Percentiles rank a stretch among this genome's conserved stretches.
Conservation (phyloP, 2,329 filamentous ascomycete species). For the Neofusicoccum cordaticola region DNA sequence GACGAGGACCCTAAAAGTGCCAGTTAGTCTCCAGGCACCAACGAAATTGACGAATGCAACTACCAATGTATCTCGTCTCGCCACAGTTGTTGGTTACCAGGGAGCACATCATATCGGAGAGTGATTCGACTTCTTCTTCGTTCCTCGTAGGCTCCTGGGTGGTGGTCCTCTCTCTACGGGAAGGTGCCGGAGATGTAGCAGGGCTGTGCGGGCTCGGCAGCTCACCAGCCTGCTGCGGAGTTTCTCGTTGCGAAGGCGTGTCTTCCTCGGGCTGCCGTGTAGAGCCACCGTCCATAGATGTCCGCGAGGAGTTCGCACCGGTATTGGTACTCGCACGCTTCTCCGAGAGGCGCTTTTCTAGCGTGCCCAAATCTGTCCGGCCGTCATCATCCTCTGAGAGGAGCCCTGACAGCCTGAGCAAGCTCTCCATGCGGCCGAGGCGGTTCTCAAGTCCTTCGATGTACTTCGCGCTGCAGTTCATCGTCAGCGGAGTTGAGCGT, state of each 20-base stretch:
- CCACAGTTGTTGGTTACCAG: conserved; percentile 91
- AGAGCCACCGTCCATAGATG: conserved; percentile 12
- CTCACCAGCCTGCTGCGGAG: conserved; percentile 44
- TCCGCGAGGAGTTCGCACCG: conserved; percentile 25
- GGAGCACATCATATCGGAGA: conserved; percentile 99
- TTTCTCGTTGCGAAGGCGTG: conserved; percentile 40
- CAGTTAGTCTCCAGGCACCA: conserved; percentile 21
- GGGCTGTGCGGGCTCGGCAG: conserved; percentile 51
- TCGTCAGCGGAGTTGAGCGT: conserved; percentile 7
- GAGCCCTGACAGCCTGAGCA: conserved; percentile 81
- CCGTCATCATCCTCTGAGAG: conserved; percentile 82
- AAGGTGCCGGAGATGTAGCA: conserved; percentile 50
- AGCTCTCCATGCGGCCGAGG: conserved; percentile 89
- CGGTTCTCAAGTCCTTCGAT: conserved; percentile 96
- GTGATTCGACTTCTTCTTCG: conserved; percentile 67
- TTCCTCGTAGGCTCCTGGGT: conserved; percentile 47
- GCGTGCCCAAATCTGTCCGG: conserved; percentile 79
- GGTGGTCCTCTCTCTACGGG: conserved; percentile 37
- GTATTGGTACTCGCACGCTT: conserved; percentile 32
- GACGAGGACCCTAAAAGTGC: conserved; percentile 74
- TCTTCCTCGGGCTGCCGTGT: background rate
- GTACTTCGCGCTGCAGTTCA: conserved; percentile 74
- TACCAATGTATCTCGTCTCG: conserved; percentile 94
- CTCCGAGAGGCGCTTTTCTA: conserved; percentile 72
- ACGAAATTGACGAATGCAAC: background rate